Base-by-base conservation (phyloP, 768 basidiomycete species). In the Suillus sp. region DNA sequence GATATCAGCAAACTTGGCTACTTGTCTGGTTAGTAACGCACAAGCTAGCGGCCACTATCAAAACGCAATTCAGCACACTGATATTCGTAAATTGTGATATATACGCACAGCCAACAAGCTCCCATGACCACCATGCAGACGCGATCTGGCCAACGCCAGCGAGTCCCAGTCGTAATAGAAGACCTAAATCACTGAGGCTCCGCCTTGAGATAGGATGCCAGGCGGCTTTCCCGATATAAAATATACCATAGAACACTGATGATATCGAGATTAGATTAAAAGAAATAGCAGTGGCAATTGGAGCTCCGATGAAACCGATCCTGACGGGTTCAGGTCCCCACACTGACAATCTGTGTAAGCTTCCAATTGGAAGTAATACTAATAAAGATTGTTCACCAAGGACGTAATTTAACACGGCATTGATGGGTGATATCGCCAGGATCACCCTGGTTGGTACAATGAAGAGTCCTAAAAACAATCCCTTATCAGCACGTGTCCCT, bases 51-150 rank as follows among this genome's bases (percentile, higher is more conserved):
- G 85, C 83, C 47, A 85, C 83, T 86, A 38, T 13, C 8, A 27
- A 57, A 35, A 25, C 16, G 27, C 64, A 54, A 64, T 56, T 51
- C 18, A 60, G 45, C 16, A 57, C 51, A 9, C 43, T 32, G 6
- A 32, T 18, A 38, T 5, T 9, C 11, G 20, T 16, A 16, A 18
- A 55, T 22, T 53, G 20, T 40, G 18, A 1, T 25, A 38, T 22
- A n/a, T 10, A 68, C 74, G 69, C 61, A 75, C 74, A 77, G 32
- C 88, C 89, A 35, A 92, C 75, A 7, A 94, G 82, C 75, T 97
- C 95, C 96, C 96, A 96, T 45, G 91, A 89, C 95, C 96, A 98
- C 96, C 96, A 99, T 75, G 97, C 96, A 4, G 87, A 87, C 1
- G 92, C 93, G 4, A 86, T 89, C 74, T 94, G 93, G 0, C 87